A percentile compares a stretch with the other conserved stretches of the same genome.
Conservation (phyloP, 2,329 filamentous ascomycete genomes). For the Exophiala lecanii-corni region DNA sequence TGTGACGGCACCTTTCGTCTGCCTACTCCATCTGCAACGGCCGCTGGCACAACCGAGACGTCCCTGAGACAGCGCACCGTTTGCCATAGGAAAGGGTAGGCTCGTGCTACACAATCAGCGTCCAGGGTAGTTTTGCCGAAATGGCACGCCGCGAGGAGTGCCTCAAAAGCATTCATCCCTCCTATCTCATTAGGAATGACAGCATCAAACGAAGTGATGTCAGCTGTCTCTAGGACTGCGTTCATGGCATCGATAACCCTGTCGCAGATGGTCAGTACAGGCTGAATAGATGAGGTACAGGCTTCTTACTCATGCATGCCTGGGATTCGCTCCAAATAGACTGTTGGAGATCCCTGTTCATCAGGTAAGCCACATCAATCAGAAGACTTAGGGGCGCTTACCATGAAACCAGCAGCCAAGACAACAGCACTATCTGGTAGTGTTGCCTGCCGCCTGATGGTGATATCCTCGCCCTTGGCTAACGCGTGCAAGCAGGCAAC, state of each 20-base stretch:
- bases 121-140: slow-evolving; percentile 1
- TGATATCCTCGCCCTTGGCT: slow-evolving; percentile 2
- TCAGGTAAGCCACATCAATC: slow-evolving; percentile 1
- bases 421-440: slow-evolving; percentile 2
- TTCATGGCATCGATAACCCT: slow-evolving; percentile 3
- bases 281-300: not conserved
- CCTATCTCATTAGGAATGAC: slow-evolving; percentile 4
- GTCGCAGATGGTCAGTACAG: not conserved
- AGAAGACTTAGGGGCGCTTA: not conserved
- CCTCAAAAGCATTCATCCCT: slow-evolving; percentile 1
- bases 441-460: slow-evolving; percentile 4
- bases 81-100: slow-evolving; percentile 4
- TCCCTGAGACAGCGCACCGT: slow-evolving; percentile 4
- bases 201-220: slow-evolving; percentile 4
- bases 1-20: slow-evolving; percentile 46
- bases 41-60: slow-evolving; percentile 4
- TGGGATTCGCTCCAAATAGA: slow-evolving; percentile 3
- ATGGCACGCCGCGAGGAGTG: not conserved
- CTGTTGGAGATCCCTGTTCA: slow-evolving; percentile 4
- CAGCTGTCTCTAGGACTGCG: not conserved
- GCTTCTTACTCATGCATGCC: slow-evolving; percentile 6
- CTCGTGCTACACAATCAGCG: slow-evolving; percentile 3
- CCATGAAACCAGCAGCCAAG: slow-evolving; percentile 6
- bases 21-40: slow-evolving; percentile 75
- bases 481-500: slow-evolving; percentile 4